Conservation (phyloP, 106 monocot genomes). For the Acanthochlamys bracteata region DNA sequence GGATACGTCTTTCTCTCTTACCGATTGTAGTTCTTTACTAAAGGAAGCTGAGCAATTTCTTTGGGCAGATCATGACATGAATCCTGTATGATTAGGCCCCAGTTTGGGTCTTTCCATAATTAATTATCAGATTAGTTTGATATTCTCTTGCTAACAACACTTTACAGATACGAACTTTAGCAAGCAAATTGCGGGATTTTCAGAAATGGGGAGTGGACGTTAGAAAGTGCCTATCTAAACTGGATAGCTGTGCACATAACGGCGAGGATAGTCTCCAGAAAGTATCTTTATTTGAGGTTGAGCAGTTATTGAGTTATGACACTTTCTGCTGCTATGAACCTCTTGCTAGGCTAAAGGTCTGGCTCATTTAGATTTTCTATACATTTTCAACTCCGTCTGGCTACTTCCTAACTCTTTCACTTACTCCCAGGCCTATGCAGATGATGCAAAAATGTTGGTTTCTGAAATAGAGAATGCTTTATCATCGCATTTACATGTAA, state of each 20-base stretch:
- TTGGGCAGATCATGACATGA: conserved; percentile 78
- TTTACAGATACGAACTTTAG: conserved; percentile 59
- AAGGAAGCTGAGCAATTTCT: conserved; percentile 76
- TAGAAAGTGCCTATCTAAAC: conserved; percentile 28
- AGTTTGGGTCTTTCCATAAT: background rate
- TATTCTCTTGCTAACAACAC: background rate
- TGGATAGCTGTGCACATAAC: conserved; percentile 16
- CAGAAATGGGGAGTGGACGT: conserved; percentile 46
- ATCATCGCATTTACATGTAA: conserved; percentile 35
- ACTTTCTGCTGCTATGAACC: conserved; percentile 46
- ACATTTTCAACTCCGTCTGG: background rate
- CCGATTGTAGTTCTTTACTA: conserved; percentile 34
- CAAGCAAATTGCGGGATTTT: conserved; percentile 37
- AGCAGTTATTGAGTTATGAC: conserved; percentile 38
- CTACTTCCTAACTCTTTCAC: conserved; percentile 6
- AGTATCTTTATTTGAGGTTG: conserved; percentile 34
- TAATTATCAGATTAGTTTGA: background rate
- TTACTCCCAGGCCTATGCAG: conserved; percentile 38
- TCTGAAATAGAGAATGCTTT: conserved; percentile 40
- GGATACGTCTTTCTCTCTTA: conserved; percentile 40
- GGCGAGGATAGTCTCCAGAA: conserved; percentile 17
- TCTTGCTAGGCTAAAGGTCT: conserved; percentile 51
- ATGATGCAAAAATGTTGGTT: conserved; percentile 38
- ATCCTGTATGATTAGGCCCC: conserved; percentile 33
- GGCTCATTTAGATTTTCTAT: background rate